A percentile compares a stretch with the other conserved stretches of the same genome.
Conservation (phyloP, 768 basidiomycete genomes). For the Lactarius indigo region DNA sequence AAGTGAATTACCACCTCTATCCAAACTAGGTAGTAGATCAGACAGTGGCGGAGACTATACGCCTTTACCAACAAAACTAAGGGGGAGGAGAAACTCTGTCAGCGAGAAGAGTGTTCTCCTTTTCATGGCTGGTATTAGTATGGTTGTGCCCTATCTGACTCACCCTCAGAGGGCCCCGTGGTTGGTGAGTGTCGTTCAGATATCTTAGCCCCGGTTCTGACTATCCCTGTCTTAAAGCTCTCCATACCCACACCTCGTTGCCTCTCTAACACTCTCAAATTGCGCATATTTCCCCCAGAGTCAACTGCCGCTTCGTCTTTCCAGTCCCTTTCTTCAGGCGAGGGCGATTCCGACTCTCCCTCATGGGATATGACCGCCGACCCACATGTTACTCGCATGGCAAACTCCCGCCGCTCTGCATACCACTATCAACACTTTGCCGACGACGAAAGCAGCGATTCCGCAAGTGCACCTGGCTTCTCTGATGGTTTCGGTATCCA, state of each 20-base stretch:
- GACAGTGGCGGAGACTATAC: conserved; percentile 20
- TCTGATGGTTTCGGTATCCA: conserved; percentile 65
- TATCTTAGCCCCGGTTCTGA: neutral
- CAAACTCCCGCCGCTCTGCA: conserved; percentile 44
- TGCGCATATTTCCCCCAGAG: conserved; percentile 68
- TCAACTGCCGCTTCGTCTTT: conserved; percentile 49
- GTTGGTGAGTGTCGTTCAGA: conserved; percentile 43
- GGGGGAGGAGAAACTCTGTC: conserved; percentile 48
- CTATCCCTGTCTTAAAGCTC: conserved; percentile 42
- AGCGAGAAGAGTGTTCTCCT: conserved; percentile 59
- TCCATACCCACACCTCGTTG: conserved; percentile 77
- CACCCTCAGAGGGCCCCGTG: conserved; percentile 72
- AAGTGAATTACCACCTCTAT: conserved; percentile 47
- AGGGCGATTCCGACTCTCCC: conserved; percentile 51
- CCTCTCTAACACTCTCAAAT: conserved; percentile 67
- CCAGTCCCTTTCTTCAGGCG: conserved; percentile 72
- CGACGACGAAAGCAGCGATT: conserved; percentile 80
- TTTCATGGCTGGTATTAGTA: conserved; percentile 79
- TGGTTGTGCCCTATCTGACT: conserved; percentile 67
- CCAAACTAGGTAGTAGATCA: conserved; percentile 22
- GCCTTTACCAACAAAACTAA: conserved; percentile 19
- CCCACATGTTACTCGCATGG: conserved; percentile 62
- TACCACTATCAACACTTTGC: conserved; percentile 69
- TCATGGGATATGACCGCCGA: conserved; percentile 77
- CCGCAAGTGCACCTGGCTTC: conserved; percentile 50